These are phyloP conservation scores for Linnemannia zychae DNA, from an alignment of 192 early-diverging fungal genomes.

Conservation along the genomic window DNA sequence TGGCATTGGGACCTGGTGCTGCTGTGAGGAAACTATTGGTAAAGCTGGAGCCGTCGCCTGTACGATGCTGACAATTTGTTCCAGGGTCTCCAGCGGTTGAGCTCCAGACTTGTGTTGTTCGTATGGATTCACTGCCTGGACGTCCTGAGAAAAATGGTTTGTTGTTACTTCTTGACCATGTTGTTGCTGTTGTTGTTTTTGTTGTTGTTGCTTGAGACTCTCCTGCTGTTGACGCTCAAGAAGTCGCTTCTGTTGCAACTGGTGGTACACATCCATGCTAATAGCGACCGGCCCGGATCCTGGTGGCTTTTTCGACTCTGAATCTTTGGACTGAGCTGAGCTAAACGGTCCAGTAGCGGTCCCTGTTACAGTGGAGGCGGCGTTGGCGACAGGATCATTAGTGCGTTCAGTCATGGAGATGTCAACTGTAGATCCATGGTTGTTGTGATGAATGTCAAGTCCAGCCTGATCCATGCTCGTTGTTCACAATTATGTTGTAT, in stretches of 20 bases:
- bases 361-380: neutral
- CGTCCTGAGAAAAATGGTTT: neutral
- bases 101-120: neutral
- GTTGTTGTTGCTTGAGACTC: conserved; percentile 17
- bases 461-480: neutral
- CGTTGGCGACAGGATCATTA: neutral
- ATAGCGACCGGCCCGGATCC: conserved; percentile 41
- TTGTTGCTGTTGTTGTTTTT: conserved; percentile 11
- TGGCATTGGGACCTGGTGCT: conserved; percentile 29
- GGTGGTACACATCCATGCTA: conserved; percentile 48
- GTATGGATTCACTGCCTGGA: neutral
- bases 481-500: neutral
- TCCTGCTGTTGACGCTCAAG: conserved; percentile 33
- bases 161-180: neutral
- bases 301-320: conserved; percentile 25
- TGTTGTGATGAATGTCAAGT: neutral
- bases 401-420: conserved; percentile 18
- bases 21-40: neutral
- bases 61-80: conserved; percentile 42
- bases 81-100: conserved; percentile 22
- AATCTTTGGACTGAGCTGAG: neutral
- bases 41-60: conserved; percentile 28
- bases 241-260: conserved; percentile 45
- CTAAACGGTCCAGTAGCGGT: neutral
- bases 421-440: neutral